Base-by-base conservation (phyloP, 2,329 filamentous ascomycete species). In the Diatrype stigma region DNA sequence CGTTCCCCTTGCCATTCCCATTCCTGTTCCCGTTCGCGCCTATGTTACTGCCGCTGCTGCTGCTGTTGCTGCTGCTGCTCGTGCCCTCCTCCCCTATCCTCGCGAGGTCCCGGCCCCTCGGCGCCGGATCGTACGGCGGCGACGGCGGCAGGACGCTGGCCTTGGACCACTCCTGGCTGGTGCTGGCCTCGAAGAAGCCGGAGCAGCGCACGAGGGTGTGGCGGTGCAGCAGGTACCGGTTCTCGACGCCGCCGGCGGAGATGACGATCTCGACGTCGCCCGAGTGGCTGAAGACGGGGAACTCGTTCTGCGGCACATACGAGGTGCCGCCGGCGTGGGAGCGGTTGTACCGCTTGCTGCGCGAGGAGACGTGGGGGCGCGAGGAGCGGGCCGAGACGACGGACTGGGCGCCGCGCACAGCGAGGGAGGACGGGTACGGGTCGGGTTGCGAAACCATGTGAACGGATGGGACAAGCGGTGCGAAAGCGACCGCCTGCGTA, bases 151-250 rank as follows among this genome's bases (percentile, higher is more conserved):
- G 46, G 26, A 63, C 53, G 45, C 67, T 70, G 6, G 72, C 70
- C 53, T 72, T 72, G 22, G 85, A 84, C 89, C 90, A 95, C 66
- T 92, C 86, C 51, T 86, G 84, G 62, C 84, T 90, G 42, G 86
- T 91, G 65, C 85, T 89, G 22, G 89, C 87, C 69, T 96, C 90
- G 67, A 97, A 97, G 75, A 96, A 96, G 16, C 90, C 91, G 6
- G 91, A 96, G 64, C 89, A 96, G 70, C 95, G 89, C 30, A 89
- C 86, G 59, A 97, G 75, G 38, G 93, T 96, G 63, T 96, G 80
- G 53, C 86, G 81, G 72, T 97, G 93, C 51, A 97, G 78, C 45
- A 96, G 78, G 67, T 96, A 97, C 54, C 88, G 81, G 66, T 90
- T 89, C 70, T 94, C 87, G 64, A 85, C 83, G 55, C 82, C 78